phyloP scores from a whole-genome alignment of 2,329 filamentous ascomycete species.

The Ampelomyces quisqualis region DNA sequence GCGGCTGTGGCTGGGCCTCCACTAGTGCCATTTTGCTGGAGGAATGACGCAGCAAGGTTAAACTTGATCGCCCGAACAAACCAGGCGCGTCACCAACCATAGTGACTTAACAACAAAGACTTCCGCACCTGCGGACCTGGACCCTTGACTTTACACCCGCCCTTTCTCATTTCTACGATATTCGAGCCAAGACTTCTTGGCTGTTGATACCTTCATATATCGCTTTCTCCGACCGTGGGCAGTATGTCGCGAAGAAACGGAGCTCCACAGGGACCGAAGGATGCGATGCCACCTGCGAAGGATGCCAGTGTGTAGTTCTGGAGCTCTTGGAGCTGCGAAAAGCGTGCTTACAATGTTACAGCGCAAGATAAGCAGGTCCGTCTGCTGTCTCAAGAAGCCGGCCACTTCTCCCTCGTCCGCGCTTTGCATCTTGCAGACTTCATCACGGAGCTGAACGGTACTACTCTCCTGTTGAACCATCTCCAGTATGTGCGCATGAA shows the following conservation, averaged over 20 bases:
- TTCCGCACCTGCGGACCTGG: conserved; percentile 1
- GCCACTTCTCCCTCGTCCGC: conserved; percentile 66
- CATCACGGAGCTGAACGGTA: conserved; percentile 78
- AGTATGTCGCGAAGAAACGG: conserved; percentile 65
- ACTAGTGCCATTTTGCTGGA: not conserved
- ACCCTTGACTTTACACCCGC: conserved; percentile 1
- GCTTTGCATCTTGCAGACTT: conserved; percentile 76
- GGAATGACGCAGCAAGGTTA: conserved; percentile 13
- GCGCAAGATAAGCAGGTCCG: conserved; percentile 74
- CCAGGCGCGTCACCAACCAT: conserved; percentile 7
- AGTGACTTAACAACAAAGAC: conserved; percentile 5
- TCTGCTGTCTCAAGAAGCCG: conserved; percentile 67
- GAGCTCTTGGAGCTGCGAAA: no score
- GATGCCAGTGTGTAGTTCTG: conserved; percentile 52
- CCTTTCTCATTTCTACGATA: conserved; percentile 1
- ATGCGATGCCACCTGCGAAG: conserved; percentile 38
- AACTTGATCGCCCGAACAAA: conserved; percentile 5
- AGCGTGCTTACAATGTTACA: conserved; percentile 38
- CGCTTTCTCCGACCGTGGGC: conserved; percentile 1
- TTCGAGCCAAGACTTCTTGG: conserved; percentile 7
- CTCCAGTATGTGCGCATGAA: not conserved
- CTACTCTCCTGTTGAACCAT: not conserved
- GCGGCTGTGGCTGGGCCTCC: conserved; percentile 3
- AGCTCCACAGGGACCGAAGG: conserved; percentile 53
- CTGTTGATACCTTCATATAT: not conserved